Conservation (phyloP, 2,329 filamentous ascomycete species). For the Phialophora expanda region DNA sequence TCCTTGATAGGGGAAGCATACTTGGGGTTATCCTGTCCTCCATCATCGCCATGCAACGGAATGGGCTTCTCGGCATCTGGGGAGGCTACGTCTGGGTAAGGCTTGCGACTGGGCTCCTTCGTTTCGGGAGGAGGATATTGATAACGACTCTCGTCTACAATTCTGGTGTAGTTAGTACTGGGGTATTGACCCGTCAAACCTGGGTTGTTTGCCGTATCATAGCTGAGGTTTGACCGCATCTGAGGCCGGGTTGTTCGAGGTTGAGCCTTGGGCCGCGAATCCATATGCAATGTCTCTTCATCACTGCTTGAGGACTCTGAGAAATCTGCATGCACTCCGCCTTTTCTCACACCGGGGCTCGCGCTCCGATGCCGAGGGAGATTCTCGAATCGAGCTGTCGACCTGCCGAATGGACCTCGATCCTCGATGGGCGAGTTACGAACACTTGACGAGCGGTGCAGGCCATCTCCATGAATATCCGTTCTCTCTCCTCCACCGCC, state of each 20-base stretch:
- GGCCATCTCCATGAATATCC: slow-evolving; percentile 57
- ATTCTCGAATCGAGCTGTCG: slow-evolving; percentile 46
- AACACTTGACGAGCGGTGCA: slow-evolving; percentile 60
- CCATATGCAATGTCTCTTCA: slow-evolving; percentile 33
- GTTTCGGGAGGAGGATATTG: slow-evolving; percentile 37
- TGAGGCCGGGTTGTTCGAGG: slow-evolving; percentile 28
- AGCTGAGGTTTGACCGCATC: slow-evolving; percentile 15
- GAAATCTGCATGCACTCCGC: slow-evolving; percentile 30
- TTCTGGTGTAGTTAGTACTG: slow-evolving; percentile 38
- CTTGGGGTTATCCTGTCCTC: slow-evolving; percentile 32
- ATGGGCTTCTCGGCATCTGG: slow-evolving; percentile 25
- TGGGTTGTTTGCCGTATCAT: slow-evolving; percentile 25
- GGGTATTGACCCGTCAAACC: slow-evolving; percentile 37
- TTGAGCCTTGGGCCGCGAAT: slow-evolving; percentile 48
- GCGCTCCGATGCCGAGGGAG: slow-evolving; percentile 50
- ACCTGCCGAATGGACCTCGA: slow-evolving; percentile 43
- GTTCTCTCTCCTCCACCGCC: slow-evolving; percentile 62
- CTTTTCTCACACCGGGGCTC: slow-evolving; percentile 48
- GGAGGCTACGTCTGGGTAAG: slow-evolving; percentile 30
- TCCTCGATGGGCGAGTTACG: slow-evolving; percentile 54
- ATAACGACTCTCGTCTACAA: slow-evolving; percentile 35
- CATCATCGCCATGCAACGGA: slow-evolving; percentile 18
- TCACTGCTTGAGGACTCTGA: slow-evolving; percentile 41
- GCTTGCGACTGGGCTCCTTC: slow-evolving; percentile 32
- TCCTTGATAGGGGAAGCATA: slow-evolving; percentile 29